Conservation (phyloP, 768 basidiomycete species). For the Sarcodon sp. region DNA sequence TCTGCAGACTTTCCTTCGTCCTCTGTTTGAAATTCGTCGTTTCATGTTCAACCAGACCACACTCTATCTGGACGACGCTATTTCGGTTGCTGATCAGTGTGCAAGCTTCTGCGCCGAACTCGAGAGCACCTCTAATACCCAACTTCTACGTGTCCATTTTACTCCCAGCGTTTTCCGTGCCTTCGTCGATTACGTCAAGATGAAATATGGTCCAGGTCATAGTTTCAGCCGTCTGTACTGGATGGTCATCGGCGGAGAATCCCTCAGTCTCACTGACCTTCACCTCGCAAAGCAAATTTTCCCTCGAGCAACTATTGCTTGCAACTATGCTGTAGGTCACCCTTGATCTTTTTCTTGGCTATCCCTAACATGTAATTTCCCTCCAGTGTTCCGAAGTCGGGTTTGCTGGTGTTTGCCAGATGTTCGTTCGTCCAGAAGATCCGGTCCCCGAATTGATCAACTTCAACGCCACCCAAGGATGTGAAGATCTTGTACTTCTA, state of each 20-base stretch:
- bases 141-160: conserved; percentile 16
- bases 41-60: conserved; percentile 21
- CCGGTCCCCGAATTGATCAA: conserved; percentile 14
- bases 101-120: conserved; percentile 13
- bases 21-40: conserved; percentile 17
- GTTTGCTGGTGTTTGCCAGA: conserved; percentile 17
- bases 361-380: not conserved
- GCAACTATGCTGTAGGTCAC: conserved; percentile 17
- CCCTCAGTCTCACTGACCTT: conserved; percentile 12
- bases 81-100: conserved; percentile 16
- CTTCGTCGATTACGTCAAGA: conserved; percentile 15
- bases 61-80: conserved; percentile 15
- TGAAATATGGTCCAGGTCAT: conserved; percentile 6
- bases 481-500: conserved; percentile 15
- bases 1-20: conserved; percentile 16
- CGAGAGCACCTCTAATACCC: conserved; percentile 10
- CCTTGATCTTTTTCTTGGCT: not conserved
- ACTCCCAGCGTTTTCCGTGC: conserved; percentile 17
- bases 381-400: conserved; percentile 17
- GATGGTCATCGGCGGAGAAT: conserved; percentile 21
- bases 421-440: conserved; percentile 15
- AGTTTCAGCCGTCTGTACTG: conserved; percentile 15
- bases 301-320: conserved; percentile 15
- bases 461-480: conserved; percentile 16
- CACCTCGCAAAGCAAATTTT: conserved; percentile 13